Percentiles rank a stretch among this genome's conserved stretches.
Conservation (phyloP, 176 grass and related monocot genomes). For the Rhipidocladum racemiflorum region DNA sequence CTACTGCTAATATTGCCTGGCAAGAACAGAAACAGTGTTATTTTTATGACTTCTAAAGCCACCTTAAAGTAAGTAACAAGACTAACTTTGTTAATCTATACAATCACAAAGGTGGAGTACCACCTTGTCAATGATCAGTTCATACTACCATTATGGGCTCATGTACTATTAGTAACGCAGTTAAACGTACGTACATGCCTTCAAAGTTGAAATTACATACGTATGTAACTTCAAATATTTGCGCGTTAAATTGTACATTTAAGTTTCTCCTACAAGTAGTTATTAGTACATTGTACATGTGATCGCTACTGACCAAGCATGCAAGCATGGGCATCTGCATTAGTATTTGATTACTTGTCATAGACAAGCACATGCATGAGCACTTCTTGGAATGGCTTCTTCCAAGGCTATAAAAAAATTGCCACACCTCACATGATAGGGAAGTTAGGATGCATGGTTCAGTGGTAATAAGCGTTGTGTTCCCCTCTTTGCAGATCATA, state of each 20-base stretch:
- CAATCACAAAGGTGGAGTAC: too few relatives aligned
- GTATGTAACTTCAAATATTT: background rate
- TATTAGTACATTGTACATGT: background rate
- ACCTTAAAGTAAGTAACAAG: too few relatives aligned
- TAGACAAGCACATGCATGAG: background rate
- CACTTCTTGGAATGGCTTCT: too few relatives aligned
- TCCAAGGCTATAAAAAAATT: too few relatives aligned
- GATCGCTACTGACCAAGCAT: background rate
- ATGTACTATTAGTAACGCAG: background rate
- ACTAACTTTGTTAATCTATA: too few relatives aligned
- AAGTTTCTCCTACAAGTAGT: background rate
- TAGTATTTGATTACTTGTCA: background rate
- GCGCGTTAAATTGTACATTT: background rate
- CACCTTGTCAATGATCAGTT: background rate
- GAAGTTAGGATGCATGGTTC: too few relatives aligned
- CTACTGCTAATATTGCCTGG: too few relatives aligned
- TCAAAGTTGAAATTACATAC: background rate
- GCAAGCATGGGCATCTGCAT: background rate
- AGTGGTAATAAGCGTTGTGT: too few relatives aligned
- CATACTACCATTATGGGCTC: background rate
- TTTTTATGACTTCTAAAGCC: too few relatives aligned
- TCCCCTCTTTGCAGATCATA: too few relatives aligned
- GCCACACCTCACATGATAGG: too few relatives aligned
- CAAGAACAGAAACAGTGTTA: too few relatives aligned
- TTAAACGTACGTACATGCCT: background rate